Percentiles rank a stretch among this genome's conserved stretches.
These are phyloP conservation scores for Diaporthe vexans DNA, from an alignment of 2,329 filamentous ascomycete genomes.

Conservation along the genomic window DNA sequence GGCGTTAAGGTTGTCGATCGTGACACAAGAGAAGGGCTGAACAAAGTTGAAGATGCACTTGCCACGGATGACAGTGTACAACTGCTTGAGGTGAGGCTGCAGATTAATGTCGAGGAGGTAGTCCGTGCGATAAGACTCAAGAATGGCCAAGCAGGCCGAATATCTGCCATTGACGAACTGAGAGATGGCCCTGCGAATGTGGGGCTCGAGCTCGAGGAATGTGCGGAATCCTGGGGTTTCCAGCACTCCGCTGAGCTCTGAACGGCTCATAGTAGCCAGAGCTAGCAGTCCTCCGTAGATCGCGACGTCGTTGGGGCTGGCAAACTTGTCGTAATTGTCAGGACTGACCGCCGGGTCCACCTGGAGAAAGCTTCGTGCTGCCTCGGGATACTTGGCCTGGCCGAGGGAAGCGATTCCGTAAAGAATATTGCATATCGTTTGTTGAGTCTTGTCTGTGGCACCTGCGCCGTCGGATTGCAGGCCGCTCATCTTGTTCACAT, in stretches of 20 bases:
- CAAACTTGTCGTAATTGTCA: conserved; percentile 76
- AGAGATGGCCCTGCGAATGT: conserved; percentile 90
- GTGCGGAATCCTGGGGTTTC: conserved; percentile 85
- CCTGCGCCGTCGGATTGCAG: conserved; percentile 61
- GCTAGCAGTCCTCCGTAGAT: conserved; percentile 93
- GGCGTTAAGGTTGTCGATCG: conserved; percentile 80
- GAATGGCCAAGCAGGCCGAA: conserved; percentile 83
- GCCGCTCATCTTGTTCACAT: conserved; percentile 73
- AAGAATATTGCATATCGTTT: conserved; percentile 67
- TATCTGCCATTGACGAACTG: conserved; percentile 94
- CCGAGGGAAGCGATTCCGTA: conserved; percentile 65
- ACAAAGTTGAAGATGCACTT: conserved; percentile 97
- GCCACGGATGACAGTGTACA: conserved; percentile 83
- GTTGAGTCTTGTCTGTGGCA: conserved; percentile 62
- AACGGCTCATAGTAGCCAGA: conserved; percentile 88
- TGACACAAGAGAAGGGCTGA: conserved; percentile 89
- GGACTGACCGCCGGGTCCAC: conserved; percentile 66
- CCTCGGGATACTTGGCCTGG: conserved; percentile 66
- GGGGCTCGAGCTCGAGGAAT: conserved; percentile 93
- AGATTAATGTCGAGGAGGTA: conserved; percentile 94
- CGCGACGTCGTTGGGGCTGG: conserved; percentile 89
- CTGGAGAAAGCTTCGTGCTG: conserved; percentile 79
- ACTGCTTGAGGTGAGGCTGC: conserved; percentile 75
- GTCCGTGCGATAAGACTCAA: conserved; percentile 85
- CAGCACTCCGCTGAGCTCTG: conserved; percentile 79